phyloP scores from a whole-genome alignment of 2,329 filamentous ascomycete genomes.

The Colletotrichum navitas region DNA sequence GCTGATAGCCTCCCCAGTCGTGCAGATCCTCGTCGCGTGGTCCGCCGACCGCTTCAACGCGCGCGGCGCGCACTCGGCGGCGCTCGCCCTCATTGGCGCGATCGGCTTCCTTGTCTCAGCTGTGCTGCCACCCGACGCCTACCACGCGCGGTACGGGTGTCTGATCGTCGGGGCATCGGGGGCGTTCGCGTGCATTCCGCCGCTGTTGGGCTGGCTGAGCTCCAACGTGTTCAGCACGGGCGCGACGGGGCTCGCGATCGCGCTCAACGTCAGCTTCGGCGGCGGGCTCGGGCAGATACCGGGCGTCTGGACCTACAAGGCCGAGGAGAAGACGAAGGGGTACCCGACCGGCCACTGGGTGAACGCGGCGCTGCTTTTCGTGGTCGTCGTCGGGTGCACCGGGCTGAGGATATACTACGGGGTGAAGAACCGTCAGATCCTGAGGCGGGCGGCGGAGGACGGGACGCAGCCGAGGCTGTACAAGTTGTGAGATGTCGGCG shows the following conservation, averaged over 20 bases:
- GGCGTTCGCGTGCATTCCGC: slow-evolving; percentile 76
- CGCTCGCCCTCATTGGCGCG: slow-evolving; percentile 54
- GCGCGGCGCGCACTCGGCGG: slow-evolving; percentile 59
- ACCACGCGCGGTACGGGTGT: slow-evolving; percentile 74
- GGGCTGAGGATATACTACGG: slow-evolving; percentile 69
- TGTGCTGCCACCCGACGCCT: slow-evolving; percentile 59
- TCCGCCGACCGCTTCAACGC: slow-evolving; percentile 74
- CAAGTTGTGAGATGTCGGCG: slow-evolving; percentile 50
- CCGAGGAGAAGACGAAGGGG: slow-evolving; percentile 68
- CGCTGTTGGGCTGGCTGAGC: slow-evolving; percentile 77
- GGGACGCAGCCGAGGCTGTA: slow-evolving; percentile 55
- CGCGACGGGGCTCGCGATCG: slow-evolving; percentile 76
- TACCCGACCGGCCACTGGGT: slow-evolving; percentile 80
- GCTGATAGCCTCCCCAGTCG: slow-evolving; percentile 47
- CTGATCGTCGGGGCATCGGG: slow-evolving; percentile 76
- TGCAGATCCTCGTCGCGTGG: slow-evolving; percentile 62
- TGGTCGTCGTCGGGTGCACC: slow-evolving; percentile 68
- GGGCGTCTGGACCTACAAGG: slow-evolving; percentile 81
- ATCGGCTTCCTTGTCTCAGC: slow-evolving; percentile 55
- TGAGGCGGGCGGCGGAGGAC: slow-evolving; percentile 48
- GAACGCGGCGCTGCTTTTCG: slow-evolving; percentile 71
- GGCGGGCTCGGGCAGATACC: slow-evolving; percentile 78
- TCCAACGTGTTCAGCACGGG: slow-evolving; percentile 76
- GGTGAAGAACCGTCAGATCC: slow-evolving; percentile 56
- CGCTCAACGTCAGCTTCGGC: slow-evolving; percentile 75